These are phyloP conservation scores for Cucurbita pepo DNA, from an alignment of 306 rosid genomes.

Conservation along the genomic window DNA sequence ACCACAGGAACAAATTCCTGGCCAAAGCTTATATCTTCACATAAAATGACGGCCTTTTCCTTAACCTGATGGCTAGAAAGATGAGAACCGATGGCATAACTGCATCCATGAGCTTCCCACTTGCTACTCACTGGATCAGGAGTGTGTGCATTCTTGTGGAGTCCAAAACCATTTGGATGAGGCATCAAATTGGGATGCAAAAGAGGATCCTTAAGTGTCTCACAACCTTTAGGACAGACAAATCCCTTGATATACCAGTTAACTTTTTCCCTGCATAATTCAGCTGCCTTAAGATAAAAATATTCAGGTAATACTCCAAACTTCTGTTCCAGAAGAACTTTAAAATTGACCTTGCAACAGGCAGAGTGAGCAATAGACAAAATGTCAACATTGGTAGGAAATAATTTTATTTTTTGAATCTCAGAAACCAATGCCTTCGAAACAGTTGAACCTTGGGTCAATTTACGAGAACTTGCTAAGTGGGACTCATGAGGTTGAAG, in stretches of 20 bases:
- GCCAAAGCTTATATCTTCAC: constrained; percentile 89
- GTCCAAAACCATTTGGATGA: constrained; percentile 24
- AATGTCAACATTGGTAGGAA: constrained; percentile 61
- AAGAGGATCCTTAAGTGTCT: constrained; percentile 29
- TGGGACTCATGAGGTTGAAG: constrained; percentile 29
- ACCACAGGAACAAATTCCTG: constrained; percentile 62
- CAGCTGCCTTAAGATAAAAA: constrained; percentile 79
- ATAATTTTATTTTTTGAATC: constrained; percentile 64
- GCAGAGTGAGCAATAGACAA: constrained; percentile 57
- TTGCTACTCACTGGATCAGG: constrained; percentile 32
- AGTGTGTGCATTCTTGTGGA: constrained; percentile 14
- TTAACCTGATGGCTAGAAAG: constrained; percentile 30
- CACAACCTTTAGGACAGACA: constrained; percentile 67
- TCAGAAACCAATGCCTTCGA: constrained; percentile 76
- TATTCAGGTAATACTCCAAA: constrained; percentile 64
- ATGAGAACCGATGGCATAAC: constrained; percentile 40
- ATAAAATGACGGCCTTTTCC: constrained; percentile 39
- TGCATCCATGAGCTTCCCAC: constrained; percentile 65
- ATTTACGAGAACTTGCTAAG: constrained; percentile 26
- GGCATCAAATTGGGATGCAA: constrained; percentile 40
- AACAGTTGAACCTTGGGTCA: constrained; percentile 69
- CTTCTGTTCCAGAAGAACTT: constrained; percentile 48
- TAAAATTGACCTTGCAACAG: constrained; percentile 71
- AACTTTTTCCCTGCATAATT: constrained; percentile 67
- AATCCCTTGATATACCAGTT: constrained; percentile 74